phyloP scores from a whole-genome alignment of 2,329 filamentous ascomycete species.

The Fusarium cicatricum region DNA sequence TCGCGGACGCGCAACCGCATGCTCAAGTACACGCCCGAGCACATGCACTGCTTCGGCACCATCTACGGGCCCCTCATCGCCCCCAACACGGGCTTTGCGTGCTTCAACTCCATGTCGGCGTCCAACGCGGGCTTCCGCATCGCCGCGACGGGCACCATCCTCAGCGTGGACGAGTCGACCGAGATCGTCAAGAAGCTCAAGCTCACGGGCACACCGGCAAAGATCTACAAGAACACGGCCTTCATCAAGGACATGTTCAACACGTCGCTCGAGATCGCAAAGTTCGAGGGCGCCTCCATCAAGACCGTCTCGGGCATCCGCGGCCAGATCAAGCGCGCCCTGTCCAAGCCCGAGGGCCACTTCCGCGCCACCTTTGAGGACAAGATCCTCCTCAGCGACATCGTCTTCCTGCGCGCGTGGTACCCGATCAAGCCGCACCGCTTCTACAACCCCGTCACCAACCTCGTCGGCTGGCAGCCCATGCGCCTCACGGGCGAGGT shows the following conservation, averaged over 20 bases:
- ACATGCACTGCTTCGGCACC: conserved; percentile 98
- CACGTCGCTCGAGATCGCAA: conserved; percentile 90
- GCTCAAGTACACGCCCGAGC: conserved; percentile 98
- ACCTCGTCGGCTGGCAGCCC: conserved; percentile 88
- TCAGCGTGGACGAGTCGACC: conserved; percentile 92
- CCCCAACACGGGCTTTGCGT: conserved; percentile 95
- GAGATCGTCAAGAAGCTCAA: conserved; percentile 99
- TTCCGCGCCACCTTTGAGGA: conserved; percentile 99
- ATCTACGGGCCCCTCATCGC: conserved; percentile 96
- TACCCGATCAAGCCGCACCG: conserved; percentile 94
- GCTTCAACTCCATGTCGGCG: conserved; percentile 87
- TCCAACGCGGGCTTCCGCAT: conserved; percentile 91
- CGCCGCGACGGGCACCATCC: conserved; percentile 90
- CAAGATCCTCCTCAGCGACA: conserved; percentile 96
- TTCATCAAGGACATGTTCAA: conserved; percentile 99
- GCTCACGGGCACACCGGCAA: conserved; percentile 90
- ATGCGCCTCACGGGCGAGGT: conserved; percentile 97
- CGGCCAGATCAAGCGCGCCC: conserved; percentile 95
- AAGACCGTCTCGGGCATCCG: conserved; percentile 95
- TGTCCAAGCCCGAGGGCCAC: conserved; percentile 92
- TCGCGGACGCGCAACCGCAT: conserved; percentile 93
- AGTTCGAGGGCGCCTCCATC: conserved; percentile 96
- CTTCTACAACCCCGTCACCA: conserved; percentile 97
- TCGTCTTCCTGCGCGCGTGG: conserved; percentile 96
- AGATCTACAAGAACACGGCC: conserved; percentile 99